These are phyloP conservation scores for Rhodotorula sp. DNA, from an alignment of 1,284 basidiomycete genomes.

Conservation along the genomic window DNA sequence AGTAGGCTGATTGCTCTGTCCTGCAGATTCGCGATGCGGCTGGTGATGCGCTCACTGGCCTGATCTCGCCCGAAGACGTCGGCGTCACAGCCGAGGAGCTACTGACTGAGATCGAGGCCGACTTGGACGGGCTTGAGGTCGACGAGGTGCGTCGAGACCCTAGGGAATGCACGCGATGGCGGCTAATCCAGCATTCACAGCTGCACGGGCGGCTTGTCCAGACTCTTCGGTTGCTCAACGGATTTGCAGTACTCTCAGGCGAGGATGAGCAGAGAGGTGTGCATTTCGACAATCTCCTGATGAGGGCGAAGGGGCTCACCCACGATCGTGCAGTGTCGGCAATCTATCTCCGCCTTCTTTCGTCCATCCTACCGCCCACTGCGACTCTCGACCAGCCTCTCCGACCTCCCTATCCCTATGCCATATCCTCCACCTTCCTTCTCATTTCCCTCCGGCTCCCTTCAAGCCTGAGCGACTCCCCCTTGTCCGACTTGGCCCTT, in stretches of 20 bases:
- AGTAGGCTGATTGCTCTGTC: not conserved
- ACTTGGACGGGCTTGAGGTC: not conserved
- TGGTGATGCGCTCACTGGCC: conserved; percentile 36
- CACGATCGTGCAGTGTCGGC: conserved; percentile 12
- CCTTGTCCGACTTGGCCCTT: conserved; percentile 2
- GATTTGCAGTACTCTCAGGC: not conserved
- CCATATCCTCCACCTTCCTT: conserved; percentile 26
- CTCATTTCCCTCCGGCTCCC: conserved; percentile 25
- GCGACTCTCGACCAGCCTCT: not conserved
- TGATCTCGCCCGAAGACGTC: conserved; percentile 26
- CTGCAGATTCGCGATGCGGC: conserved; percentile 38
- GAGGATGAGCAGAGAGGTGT: conserved; percentile 8
- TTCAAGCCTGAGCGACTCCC: not conserved
- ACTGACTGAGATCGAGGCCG: conserved; percentile 5
- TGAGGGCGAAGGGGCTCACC: not conserved
- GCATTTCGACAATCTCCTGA: not conserved
- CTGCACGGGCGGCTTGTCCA: conserved; percentile 34
- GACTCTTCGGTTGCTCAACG: conserved; percentile 25
- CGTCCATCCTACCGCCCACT: not conserved
- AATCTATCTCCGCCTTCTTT: not conserved
- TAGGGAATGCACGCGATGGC: not conserved
- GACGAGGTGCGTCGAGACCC: conserved; percentile 28
- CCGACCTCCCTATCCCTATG: conserved; percentile 20
- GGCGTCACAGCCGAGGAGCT: not conserved
- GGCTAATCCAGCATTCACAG: not conserved